Conservation (phyloP, 106 monocot genomes). For the Dioscorea alata region DNA sequence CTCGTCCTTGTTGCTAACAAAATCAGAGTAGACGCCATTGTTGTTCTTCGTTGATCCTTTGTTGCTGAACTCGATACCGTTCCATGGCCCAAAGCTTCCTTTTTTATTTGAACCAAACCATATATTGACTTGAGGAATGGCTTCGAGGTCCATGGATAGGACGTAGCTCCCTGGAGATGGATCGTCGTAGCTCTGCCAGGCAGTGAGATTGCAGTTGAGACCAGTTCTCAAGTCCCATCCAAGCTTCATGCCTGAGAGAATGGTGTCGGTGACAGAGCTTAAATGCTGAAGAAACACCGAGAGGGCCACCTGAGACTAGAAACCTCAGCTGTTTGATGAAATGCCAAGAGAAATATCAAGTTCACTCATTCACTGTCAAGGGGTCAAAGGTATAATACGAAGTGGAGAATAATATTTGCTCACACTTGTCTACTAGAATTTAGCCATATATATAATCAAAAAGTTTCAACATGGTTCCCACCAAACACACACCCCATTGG, state of each 20-base stretch:
- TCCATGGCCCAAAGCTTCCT: conserved; percentile 45
- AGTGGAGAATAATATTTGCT: too few species aligned
- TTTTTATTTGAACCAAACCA: conserved; percentile 4
- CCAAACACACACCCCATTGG: too few species aligned
- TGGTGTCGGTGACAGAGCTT: conserved; percentile 26
- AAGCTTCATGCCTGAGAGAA: conserved; percentile 36
- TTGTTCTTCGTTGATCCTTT: not conserved
- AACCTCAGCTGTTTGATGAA: too few species aligned
- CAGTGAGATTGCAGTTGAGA: conserved; percentile 18
- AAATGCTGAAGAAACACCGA: too few species aligned
- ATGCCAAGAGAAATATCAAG: too few species aligned
- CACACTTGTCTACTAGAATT: too few species aligned
- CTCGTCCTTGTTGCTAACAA: not conserved
- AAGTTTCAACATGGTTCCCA: too few species aligned
- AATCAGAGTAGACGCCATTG: not conserved
- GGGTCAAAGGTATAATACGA: too few species aligned
- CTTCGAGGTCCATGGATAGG: conserved; percentile 21
- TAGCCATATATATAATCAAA: too few species aligned
- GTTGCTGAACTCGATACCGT: conserved; percentile 24
- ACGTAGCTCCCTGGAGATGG: conserved; percentile 36
- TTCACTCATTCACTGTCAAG: too few species aligned
- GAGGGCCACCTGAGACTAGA: too few species aligned
- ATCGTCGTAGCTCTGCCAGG: conserved; percentile 39
- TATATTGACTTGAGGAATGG: conserved; percentile 24
- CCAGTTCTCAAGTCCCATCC: conserved; percentile 14